Conservation (phyloP, 176 grass and related monocot species). For the Bonia amplexicaulis region DNA sequence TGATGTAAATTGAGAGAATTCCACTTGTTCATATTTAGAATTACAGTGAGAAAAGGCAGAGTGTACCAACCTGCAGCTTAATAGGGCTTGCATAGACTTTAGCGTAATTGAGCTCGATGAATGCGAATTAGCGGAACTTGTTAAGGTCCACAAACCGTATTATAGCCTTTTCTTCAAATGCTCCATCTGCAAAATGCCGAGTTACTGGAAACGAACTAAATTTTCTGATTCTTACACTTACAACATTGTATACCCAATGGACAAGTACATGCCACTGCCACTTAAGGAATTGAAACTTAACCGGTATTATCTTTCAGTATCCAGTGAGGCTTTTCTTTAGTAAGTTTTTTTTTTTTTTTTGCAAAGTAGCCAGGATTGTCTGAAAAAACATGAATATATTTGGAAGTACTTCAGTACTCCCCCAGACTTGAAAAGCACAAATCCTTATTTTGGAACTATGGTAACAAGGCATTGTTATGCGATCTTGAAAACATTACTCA, state of each 20-base stretch:
- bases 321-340: not conserved
- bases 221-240: not conserved
- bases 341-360: not conserved
- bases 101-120: slow-evolving; percentile 77
- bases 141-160: slow-evolving; percentile 75
- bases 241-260: not conserved
- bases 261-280: not conserved
- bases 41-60: slow-evolving; percentile 9
- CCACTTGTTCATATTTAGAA: not conserved
- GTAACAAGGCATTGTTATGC: not conserved
- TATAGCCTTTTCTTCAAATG: slow-evolving; percentile 72
- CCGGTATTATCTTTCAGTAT: not conserved
- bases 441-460: not conserved
- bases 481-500: not conserved
- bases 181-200: slow-evolving; percentile 53
- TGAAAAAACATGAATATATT: not conserved
- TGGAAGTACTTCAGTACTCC: not conserved
- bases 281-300: not conserved
- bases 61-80: slow-evolving; percentile 71
- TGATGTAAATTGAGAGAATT: not conserved
- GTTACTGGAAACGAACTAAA: not conserved
- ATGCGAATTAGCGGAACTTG: slow-evolving; percentile 77
- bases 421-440: not conserved
- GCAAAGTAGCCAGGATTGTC: not conserved
- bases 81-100: slow-evolving; percentile 85